A percentile compares a stretch with the other conserved stretches of the same genome.
Conservation (phyloP, 805 yeast species). For the Candida pseudoglaebosa region DNA sequence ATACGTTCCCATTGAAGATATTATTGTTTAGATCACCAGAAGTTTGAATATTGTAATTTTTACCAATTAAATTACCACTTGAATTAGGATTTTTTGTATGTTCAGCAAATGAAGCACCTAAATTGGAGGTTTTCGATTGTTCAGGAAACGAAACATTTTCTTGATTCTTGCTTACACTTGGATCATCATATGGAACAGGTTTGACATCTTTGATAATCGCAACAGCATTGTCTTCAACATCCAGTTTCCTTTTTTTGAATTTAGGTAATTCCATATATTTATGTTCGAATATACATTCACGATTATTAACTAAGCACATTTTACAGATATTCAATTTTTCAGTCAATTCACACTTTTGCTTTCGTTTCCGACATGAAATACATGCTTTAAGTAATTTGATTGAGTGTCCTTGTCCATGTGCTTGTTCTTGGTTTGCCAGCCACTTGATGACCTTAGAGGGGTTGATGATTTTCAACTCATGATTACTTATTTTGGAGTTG, state of each 20-base stretch:
- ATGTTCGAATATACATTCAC: slow-evolving; percentile 17
- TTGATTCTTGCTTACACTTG: slow-evolving; percentile 3
- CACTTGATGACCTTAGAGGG: too few species aligned
- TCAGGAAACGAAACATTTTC: not conserved
- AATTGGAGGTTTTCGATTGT: not conserved
- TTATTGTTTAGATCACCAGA: not conserved
- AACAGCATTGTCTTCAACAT: not conserved
- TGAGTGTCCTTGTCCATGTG: slow-evolving; percentile 7
- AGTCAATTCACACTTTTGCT: slow-evolving; percentile 14
- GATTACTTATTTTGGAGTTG: not conserved
- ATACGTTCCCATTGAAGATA: not conserved
- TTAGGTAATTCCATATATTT: slow-evolving; percentile 9
- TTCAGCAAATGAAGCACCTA: not conserved
- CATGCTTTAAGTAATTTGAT: slow-evolving; percentile 18
- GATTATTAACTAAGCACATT: slow-evolving; percentile 12
- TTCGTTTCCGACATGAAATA: slow-evolving; percentile 16
- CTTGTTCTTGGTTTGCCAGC: not conserved
- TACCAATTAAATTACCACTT: not conserved
- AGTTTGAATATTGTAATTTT: not conserved
- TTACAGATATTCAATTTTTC: slow-evolving; percentile 12
- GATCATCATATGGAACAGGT: not conserved
- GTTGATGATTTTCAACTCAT: not conserved
- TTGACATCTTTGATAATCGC: not conserved
- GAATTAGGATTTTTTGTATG: not conserved
- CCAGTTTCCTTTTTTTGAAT: slow-evolving; percentile 1